Percentiles rank a stretch among this genome's conserved stretches.
These are phyloP conservation scores for Symbiodinium natans DNA, from an alignment of 73 alveolate genomes.

Conservation along the genomic window DNA sequence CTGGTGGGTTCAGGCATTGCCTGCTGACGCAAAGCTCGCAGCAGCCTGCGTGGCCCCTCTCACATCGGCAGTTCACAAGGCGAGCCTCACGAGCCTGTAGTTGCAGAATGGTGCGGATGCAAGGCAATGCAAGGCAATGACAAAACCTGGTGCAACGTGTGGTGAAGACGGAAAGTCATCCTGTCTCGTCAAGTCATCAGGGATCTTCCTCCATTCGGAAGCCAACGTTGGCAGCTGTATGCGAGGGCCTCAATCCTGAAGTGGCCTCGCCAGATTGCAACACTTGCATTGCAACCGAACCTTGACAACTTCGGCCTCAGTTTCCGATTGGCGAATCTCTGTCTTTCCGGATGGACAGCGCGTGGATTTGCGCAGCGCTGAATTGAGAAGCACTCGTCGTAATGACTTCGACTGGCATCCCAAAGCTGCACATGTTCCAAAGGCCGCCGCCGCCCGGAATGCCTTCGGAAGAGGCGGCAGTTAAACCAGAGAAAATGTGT, in stretches of 20 bases:
- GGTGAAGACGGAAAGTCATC: no score
- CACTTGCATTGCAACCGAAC: not conserved
- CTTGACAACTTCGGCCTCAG: not conserved
- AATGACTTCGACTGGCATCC: not conserved
- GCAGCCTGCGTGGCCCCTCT: constrained; percentile 78
- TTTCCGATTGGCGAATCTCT: constrained; percentile 24
- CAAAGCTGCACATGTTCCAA: not conserved
- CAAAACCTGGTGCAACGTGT: no score
- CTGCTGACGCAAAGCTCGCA: constrained; percentile 23
- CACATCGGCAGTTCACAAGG: constrained; percentile 71
- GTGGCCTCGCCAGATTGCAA: not conserved
- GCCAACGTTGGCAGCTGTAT: constrained; percentile 56
- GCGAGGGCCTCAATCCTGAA: not conserved
- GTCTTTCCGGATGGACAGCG: constrained; percentile 62
- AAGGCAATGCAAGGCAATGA: no score
- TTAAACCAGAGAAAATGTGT: no score
- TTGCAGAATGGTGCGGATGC: no score
- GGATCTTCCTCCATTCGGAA: not conserved
- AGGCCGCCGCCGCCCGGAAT: not conserved
- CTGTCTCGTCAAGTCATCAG: no score
- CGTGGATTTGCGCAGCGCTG: constrained; percentile 31
- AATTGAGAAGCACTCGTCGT: no score
- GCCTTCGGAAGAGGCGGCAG: not conserved
- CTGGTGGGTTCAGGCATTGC: not conserved
- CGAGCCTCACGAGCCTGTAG: no score